phyloP scores from a whole-genome alignment of 768 basidiomycete species.

The Auriscalpium vulgare region DNA sequence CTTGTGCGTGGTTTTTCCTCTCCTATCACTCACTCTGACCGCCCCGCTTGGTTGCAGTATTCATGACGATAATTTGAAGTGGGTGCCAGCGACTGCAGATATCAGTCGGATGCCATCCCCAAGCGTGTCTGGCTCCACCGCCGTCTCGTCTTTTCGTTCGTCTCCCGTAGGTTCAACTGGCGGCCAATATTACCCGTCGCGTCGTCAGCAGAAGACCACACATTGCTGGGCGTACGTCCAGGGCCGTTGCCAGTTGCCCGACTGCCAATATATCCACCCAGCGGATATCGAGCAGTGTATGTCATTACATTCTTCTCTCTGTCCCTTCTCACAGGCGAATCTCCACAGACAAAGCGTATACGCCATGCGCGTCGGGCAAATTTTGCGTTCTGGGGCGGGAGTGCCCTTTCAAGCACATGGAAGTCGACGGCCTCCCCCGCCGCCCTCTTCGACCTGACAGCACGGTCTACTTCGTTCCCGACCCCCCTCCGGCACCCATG shows the following conservation, averaged over 20 bases:
- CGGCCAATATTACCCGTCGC: neutral
- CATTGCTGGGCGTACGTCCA: constrained; percentile 3
- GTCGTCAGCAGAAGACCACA: neutral
- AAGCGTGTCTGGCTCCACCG: neutral
- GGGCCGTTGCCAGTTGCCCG: neutral
- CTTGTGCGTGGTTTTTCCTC: neutral
- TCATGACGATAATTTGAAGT: neutral
- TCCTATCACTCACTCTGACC: neutral
- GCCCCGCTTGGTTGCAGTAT: neutral
- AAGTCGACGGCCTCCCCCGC: neutral
- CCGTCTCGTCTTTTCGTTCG: neutral
- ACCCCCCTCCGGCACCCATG: neutral
- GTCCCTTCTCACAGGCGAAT: neutral
- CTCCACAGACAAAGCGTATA: neutral
- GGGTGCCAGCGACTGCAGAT: neutral
- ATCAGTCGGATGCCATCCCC: neutral
- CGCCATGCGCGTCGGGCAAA: neutral
- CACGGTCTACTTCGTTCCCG: neutral
- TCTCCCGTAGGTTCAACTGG: neutral
- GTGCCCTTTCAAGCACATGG: neutral
- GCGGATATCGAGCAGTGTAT: neutral
- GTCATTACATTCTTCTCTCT: neutral
- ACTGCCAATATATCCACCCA: constrained; percentile 1
- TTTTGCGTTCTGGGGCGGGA: neutral
- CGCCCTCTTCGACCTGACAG: neutral